Evolutionary conservation across 805 yeast genomes (phyloP).

Genomic region (Suhomyces sp.): DNA sequence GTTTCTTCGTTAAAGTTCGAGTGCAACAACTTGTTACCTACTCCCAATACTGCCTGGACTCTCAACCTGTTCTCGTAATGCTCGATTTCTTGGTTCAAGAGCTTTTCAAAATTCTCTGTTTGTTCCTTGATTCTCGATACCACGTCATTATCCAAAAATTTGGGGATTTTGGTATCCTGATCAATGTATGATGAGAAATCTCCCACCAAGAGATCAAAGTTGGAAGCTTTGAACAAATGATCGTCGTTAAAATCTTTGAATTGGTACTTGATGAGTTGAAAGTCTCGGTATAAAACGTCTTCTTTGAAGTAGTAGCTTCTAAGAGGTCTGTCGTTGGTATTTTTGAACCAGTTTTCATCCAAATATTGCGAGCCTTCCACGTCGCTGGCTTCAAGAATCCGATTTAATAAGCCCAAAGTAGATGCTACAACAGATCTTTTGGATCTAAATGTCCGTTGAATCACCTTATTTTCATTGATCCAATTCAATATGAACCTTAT

Average conservation of each 20-base stretch:
- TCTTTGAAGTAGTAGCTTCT: slow-evolving; percentile 59
- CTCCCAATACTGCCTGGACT: slow-evolving; percentile 21
- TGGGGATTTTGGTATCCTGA: slow-evolving; percentile 13
- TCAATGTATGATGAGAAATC: slow-evolving; percentile 12
- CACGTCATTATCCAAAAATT: slow-evolving; percentile 20
- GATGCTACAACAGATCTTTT: slow-evolving; percentile 9
- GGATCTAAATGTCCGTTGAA: slow-evolving; percentile 11
- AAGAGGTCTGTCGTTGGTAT: slow-evolving; percentile 34
- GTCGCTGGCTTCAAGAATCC: not conserved
- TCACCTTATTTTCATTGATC: slow-evolving; percentile 48
- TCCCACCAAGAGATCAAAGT: slow-evolving; percentile 21
- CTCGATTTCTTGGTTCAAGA: slow-evolving; percentile 2
- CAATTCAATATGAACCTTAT: slow-evolving; percentile 53
- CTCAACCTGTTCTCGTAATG: slow-evolving; percentile 29
- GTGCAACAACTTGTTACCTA: slow-evolving; percentile 21
- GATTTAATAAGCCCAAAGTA: slow-evolving; percentile 15
- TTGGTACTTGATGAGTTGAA: slow-evolving; percentile 50
- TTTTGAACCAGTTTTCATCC: slow-evolving; percentile 8
- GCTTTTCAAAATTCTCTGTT: not conserved
- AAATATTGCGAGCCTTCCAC: slow-evolving; percentile 22
- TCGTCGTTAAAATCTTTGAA: slow-evolving; percentile 63
- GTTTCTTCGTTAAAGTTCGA: slow-evolving; percentile 3
- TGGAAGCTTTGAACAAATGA: slow-evolving; percentile 32
- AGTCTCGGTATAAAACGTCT: slow-evolving; percentile 62
- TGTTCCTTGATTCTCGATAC: slow-evolving; percentile 12